Evolutionary conservation across 73 alveolate species (phyloP).

Genomic region (Blepharisma stoltei): DNA sequence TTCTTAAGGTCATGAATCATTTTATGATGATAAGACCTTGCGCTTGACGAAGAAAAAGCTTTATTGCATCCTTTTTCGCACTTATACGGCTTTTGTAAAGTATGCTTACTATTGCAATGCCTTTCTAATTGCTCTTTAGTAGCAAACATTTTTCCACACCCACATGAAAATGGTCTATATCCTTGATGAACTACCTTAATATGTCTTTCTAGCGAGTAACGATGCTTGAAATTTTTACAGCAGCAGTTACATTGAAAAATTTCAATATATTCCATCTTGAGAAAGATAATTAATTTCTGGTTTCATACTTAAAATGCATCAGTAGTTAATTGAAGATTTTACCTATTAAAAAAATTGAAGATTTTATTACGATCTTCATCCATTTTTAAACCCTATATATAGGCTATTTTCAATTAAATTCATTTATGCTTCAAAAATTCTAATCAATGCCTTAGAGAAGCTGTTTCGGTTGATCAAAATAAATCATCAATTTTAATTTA

Average conservation of each 20-base stretch:
- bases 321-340: too few relatives aligned
- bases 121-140: conserved; percentile 24
- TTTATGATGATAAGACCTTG: conserved; percentile 25
- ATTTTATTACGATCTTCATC: too few relatives aligned
- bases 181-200: conserved; percentile 8
- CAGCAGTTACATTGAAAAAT: background rate
- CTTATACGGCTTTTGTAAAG: background rate
- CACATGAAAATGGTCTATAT: background rate
- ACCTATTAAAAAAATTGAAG: too few relatives aligned
- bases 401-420: too few relatives aligned
- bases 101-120: conserved; percentile 7
- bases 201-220: background rate
- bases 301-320: too few relatives aligned
- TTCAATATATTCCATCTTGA: too few relatives aligned
- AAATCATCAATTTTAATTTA: too few relatives aligned
- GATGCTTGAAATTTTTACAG: background rate
- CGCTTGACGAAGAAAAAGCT: conserved; percentile 20
- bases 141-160: conserved; percentile 5
- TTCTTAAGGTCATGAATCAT: background rate
- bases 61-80: conserved; percentile 8
- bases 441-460: too few relatives aligned
- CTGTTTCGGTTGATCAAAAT: too few relatives aligned
- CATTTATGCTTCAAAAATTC: too few relatives aligned
- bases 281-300: too few relatives aligned
- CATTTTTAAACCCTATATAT: too few relatives aligned